These are phyloP conservation scores for Kwoniella pini DNA, from an alignment of 768 basidiomycete species.

Conservation along the genomic window DNA sequence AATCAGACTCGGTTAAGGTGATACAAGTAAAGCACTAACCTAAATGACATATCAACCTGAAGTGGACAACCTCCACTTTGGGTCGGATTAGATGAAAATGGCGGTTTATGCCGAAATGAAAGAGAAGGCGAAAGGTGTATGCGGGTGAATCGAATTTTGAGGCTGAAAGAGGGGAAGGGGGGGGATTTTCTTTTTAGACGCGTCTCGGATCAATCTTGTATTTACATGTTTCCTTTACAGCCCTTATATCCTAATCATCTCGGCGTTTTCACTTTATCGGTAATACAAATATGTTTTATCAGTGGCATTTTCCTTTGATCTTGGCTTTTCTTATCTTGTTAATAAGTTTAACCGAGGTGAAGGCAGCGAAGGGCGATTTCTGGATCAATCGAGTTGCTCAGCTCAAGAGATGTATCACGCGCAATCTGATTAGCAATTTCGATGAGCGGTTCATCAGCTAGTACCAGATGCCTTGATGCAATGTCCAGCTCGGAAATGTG, in stretches of 20 bases:
- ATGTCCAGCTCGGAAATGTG: too few species aligned
- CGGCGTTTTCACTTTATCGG: background rate
- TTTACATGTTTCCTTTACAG: conserved; percentile 5
- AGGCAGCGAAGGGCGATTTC: too few species aligned
- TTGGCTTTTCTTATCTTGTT: too few species aligned
- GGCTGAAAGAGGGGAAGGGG: conserved; percentile 4
- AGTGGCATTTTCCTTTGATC: background rate
- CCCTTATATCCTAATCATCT: conserved; percentile 5
- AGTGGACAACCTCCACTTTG: conserved; percentile 32
- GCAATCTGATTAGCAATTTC: too few species aligned
- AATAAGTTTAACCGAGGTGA: too few species aligned
- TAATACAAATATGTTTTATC: background rate
- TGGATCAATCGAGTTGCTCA: too few species aligned
- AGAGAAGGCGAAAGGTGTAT: background rate
- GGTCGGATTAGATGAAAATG: background rate
- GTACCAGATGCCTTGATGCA: too few species aligned
- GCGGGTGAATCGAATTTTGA: background rate
- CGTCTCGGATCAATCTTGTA: background rate
- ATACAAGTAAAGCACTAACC: conserved; percentile 20
- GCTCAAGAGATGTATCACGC: too few species aligned
- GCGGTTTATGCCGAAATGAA: background rate
- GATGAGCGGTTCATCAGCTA: too few species aligned
- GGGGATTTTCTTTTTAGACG: background rate
- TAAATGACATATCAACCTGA: conserved; percentile 30
- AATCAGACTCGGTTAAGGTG: background rate